A percentile compares a stretch with the other conserved stretches of the same genome.
phyloP scores from a whole-genome alignment of 176 grass and related monocot species.

The Leersia perrieri region DNA sequence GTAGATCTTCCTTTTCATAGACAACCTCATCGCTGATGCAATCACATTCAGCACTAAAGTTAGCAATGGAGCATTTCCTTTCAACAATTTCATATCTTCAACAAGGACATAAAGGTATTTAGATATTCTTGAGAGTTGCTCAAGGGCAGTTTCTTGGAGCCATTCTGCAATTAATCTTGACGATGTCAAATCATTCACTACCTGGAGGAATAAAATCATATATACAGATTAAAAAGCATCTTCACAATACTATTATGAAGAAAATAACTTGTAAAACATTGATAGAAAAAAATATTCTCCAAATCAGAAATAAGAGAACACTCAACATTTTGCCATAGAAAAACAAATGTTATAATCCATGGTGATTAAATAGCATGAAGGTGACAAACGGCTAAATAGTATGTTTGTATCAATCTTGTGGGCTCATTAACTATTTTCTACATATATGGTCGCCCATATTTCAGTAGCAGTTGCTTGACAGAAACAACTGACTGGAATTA shows the following conservation, averaged over 20 bases:
- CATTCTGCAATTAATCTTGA: slow-evolving; percentile 61
- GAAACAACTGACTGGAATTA: too few species aligned
- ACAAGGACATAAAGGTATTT: slow-evolving; percentile 56
- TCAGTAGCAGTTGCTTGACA: too few species aligned
- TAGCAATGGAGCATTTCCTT: slow-evolving; percentile 54
- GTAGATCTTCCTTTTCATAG: slow-evolving; percentile 91
- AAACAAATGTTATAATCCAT: too few species aligned
- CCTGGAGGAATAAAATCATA: slow-evolving; percentile 50
- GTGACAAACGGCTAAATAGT: too few species aligned
- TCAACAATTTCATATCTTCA: slow-evolving; percentile 45
- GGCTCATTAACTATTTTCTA: too few species aligned
- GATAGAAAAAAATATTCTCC: slow-evolving; percentile 1
- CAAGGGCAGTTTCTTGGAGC: slow-evolving; percentile 79
- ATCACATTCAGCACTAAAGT: slow-evolving; percentile 69
- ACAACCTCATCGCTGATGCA: slow-evolving; percentile 72
- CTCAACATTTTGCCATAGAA: background rate
- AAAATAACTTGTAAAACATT: background rate
- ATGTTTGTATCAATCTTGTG: too few species aligned
- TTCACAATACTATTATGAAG: background rate
- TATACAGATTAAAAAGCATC: slow-evolving; percentile 9
- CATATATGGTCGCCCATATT: too few species aligned
- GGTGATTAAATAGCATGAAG: too few species aligned
- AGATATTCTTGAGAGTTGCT: slow-evolving; percentile 72
- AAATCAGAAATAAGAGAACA: slow-evolving; percentile 12
- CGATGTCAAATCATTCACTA: slow-evolving; percentile 58